Evolutionary conservation across 2,329 filamentous ascomycete species (phyloP), one percentile per base, ranked within the genome.

Genomic region (Neurospora sp.): DNA sequence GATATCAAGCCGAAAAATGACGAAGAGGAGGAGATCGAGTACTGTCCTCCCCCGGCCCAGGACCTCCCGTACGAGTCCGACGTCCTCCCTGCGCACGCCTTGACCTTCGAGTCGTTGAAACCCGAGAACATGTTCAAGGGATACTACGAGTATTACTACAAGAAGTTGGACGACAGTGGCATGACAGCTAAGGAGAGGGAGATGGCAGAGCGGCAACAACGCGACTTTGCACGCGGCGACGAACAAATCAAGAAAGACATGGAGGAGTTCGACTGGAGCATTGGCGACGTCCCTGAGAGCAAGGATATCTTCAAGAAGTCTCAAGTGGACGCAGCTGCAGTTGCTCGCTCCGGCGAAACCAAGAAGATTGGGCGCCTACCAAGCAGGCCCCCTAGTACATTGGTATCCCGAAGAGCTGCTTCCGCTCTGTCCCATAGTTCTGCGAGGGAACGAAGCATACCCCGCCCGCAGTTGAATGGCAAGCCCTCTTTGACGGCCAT

Each of bases 21-120:
- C 46, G 82, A 86, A 36, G 88, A 92, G 65, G 88, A 89, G 36
- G 94, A 97, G 69, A 88, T 95, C 71, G 96, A 98, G 83, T 97
- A 97, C 79, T 93, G 93, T 78, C 93, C 95, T 6, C 92, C 93
- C 0, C 89, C 84, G 71, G 86, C 89, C 1, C 86, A 85, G 74
- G 85, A 88, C n/a, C 81, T 88, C 11, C 86, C 87, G 0, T 92
- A 92, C 76, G 84, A 90, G 74, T 91, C 90, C 23, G 90, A 92
- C 69, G 85, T 91, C 70, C 88, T 91, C 72, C 88, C 89, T 4
- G 81, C 84, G 66, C 83, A 82, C 1, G 83, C 82, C 66, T 79
- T 89, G 43, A 88, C 84, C 0, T 86, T 89, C 67, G 83, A 88
- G 8, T 83, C 83, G 0, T 79, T 91, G 23, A 88, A 87, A 77